Evolutionary conservation across 257 asterid species (phyloP).

Genomic region (Salvia hispanica): DNA sequence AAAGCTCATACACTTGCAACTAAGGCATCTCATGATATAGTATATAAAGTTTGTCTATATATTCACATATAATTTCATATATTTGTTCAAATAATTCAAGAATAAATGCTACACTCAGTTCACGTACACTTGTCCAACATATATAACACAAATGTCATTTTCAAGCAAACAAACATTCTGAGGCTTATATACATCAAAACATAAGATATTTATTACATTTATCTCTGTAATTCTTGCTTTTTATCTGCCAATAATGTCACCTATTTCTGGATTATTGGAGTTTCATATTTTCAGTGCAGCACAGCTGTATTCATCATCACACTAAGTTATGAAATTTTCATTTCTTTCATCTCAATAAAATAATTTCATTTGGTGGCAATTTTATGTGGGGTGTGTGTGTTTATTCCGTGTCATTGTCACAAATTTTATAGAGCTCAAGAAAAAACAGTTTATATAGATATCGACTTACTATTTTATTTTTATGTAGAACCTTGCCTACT

Average conservation of each 20-base stretch:
- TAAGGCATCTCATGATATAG: too few species aligned
- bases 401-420: background rate
- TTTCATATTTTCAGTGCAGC: conserved; percentile 27
- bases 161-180: conserved; percentile 6
- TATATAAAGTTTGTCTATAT: too few species aligned
- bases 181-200: background rate
- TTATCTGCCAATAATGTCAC: conserved; percentile 20
- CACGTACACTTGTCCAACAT: background rate
- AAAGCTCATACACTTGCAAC: too few species aligned
- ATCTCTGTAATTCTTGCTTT: conserved; percentile 8
- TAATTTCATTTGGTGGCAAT: conserved; percentile 22
- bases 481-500: too few species aligned
- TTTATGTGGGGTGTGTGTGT: background rate
- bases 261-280: conserved; percentile 13
- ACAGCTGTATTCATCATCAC: conserved; percentile 35
- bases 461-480: too few species aligned
- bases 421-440: conserved; percentile 9
- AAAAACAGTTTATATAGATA: background rate
- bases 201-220: conserved; percentile 5
- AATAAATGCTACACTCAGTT: too few species aligned
- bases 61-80: too few species aligned
- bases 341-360: conserved; percentile 24
- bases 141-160: conserved; percentile 5
- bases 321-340: background rate
- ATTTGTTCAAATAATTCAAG: too few species aligned